Evolutionary conservation across 805 yeast species (phyloP), one percentile per base, ranked within the genome.

Genomic region (Sungouiella blattae): DNA sequence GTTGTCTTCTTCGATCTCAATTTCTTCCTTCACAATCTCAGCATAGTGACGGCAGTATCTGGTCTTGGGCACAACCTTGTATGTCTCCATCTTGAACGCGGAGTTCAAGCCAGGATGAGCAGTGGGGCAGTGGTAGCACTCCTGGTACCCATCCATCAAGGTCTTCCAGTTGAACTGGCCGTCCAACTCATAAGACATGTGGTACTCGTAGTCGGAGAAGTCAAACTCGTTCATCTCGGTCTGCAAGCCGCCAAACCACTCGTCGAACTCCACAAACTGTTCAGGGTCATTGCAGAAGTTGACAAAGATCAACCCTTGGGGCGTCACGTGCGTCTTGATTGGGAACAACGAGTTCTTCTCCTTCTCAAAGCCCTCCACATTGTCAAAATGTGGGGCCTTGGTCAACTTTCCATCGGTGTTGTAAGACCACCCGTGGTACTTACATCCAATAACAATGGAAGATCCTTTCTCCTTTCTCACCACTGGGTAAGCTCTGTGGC

Each of bases 141-240:
- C 83, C 59, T 77, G 81, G 57, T 77, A 77, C 6, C 83, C 82
- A 47, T 77, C 83, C 80, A 77, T 76, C 41, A 77, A 63, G 4
- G 83, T 77, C 49, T 77, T 77, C 83, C 83, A 77, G 60, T 77
- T 77, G 62, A 77, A 77, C 48, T 73, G 61, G 33, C 83, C 83
- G 44, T 76, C 80, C 29, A 77, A 64, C 52, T 77, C 82, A 46
- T 77, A 77, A 11, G 79, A 72, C 81, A 77, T 75, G 57, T 77
- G 76, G 58, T 76, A 77, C 45, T 77, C 81, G 47, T 77, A 77
- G 53, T 77, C 82, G 20, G 64, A 57, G 49, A 77, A 77, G 51
- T 77, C 83, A 50, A 64, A 77, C 54, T 77, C 83, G 35, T 65
- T 62, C 71, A 75, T 62, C 46, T 77, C 82, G 18, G 50, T 55